A percentile compares a stretch with the other conserved stretches of the same genome.
phyloP scores from a whole-genome alignment of 345 rosid species.

The Sisymbrium altissimum region DNA sequence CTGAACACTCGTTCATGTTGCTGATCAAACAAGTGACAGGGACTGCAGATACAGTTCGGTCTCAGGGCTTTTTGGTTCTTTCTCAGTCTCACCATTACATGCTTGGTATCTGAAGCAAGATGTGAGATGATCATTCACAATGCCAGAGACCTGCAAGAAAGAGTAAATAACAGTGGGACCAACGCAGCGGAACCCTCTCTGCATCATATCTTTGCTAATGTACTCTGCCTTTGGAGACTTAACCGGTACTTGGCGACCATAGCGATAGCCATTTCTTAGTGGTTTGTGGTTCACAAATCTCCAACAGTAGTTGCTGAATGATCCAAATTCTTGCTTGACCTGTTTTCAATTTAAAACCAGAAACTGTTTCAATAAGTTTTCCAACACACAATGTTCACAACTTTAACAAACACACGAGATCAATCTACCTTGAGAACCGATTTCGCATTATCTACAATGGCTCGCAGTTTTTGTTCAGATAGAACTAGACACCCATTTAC shows the following conservation, averaged over 20 bases:
- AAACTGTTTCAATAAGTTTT: not conserved
- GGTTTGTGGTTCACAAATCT: slow-evolving; percentile 65
- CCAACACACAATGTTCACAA: not conserved
- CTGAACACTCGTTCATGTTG: not conserved
- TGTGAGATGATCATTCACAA: slow-evolving; percentile 76
- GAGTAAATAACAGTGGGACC: slow-evolving; percentile 86
- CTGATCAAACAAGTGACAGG: slow-evolving; percentile 10
- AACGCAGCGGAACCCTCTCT: slow-evolving; percentile 85
- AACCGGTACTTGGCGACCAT: slow-evolving; percentile 74
- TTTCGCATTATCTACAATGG: slow-evolving; percentile 74
- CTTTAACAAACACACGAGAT: not conserved
- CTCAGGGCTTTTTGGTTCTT: slow-evolving; percentile 22
- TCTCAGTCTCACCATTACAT: slow-evolving; percentile 35
- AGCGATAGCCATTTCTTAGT: slow-evolving; percentile 60
- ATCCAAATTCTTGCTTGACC: slow-evolving; percentile 80
- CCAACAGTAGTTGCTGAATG: slow-evolving; percentile 82
- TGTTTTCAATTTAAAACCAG: slow-evolving; percentile 26
- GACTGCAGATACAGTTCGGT: not conserved
- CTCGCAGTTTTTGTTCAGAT: slow-evolving; percentile 86
- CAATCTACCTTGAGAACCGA: slow-evolving; percentile 57
- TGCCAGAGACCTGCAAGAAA: slow-evolving; percentile 81
- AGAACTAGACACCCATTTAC: slow-evolving; percentile 59
- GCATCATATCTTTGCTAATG: slow-evolving; percentile 91
- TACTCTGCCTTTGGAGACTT: slow-evolving; percentile 88
- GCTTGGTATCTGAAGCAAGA: slow-evolving; percentile 72